Evolutionary conservation across 2,329 filamentous ascomycete species (phyloP).

Genomic region (Pseudogymnoascus sp.): DNA sequence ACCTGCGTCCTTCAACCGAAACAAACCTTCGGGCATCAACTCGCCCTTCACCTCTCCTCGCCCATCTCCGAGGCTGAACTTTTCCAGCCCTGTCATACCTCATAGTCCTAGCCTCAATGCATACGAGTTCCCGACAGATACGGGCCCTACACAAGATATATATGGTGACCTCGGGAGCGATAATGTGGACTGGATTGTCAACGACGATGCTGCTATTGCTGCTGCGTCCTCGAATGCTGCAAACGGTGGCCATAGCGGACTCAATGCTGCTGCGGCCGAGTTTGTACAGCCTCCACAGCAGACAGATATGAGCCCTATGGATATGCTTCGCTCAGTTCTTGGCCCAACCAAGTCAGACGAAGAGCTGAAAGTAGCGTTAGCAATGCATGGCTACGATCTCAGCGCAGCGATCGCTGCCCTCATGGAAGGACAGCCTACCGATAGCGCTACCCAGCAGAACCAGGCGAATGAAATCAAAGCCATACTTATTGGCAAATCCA

Average conservation of each 20-base stretch:
- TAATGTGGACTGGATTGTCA: conserved; percentile 93
- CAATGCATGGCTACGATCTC: conserved; percentile 83
- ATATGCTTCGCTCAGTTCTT: conserved; percentile 92
- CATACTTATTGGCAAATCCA: conserved; percentile 81
- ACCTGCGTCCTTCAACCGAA: conserved; percentile 66
- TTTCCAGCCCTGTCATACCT: conserved; percentile 82
- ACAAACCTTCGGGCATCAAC: conserved; percentile 61
- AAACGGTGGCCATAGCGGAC: conserved; percentile 52
- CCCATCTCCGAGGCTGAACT: conserved; percentile 81
- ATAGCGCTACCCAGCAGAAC: conserved; percentile 37
- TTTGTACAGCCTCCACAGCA: conserved; percentile 54
- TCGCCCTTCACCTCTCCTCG: conserved; percentile 93
- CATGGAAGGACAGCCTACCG: conserved; percentile 61
- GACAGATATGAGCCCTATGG: conserved; percentile 93
- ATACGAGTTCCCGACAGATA: conserved; percentile 84
- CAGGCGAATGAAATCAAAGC: conserved; percentile 49
- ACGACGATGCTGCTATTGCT: conserved; percentile 72
- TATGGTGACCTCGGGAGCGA: conserved; percentile 89
- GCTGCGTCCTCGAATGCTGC: conserved; percentile 56
- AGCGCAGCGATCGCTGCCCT: conserved; percentile 84
- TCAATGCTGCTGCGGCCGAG: conserved; percentile 76
- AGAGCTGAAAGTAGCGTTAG: conserved; percentile 86
- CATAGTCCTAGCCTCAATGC: conserved; percentile 91
- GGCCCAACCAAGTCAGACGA: conserved; percentile 85
- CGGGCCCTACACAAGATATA: conserved; percentile 70